Percentiles rank a stretch among this genome's conserved stretches.
Evolutionary conservation across 345 rosid genomes (phyloP).

Genomic region (Anastatica hierochuntica): DNA sequence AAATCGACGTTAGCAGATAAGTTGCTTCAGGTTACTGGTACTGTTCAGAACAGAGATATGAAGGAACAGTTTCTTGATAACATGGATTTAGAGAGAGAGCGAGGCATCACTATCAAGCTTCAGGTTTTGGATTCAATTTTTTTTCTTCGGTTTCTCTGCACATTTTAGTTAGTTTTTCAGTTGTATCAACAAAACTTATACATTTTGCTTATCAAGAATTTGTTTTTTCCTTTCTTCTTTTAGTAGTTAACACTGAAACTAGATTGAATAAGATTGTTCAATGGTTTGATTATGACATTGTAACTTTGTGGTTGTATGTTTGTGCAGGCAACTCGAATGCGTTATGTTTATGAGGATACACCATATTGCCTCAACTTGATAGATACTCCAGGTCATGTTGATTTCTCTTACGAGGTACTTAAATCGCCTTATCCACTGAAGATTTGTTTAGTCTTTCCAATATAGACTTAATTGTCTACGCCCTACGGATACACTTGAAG

Average conservation of each 20-base stretch:
- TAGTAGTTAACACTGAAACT: not conserved
- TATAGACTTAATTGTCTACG: not conserved
- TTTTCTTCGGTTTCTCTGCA: not conserved
- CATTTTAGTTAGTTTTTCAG: not conserved
- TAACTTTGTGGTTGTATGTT: not conserved
- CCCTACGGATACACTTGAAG: no score
- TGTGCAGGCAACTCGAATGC: slow-evolving; percentile 94
- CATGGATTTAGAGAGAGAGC: slow-evolving; percentile 97
- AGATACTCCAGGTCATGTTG: slow-evolving; percentile 98
- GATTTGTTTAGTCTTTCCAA: not conserved
- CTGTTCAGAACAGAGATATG: slow-evolving; percentile 90
- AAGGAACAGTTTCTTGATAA: slow-evolving; percentile 96
- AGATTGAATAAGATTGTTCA: not conserved
- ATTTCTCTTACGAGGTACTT: slow-evolving; percentile 91
- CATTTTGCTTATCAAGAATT: no score
- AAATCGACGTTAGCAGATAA: slow-evolving; percentile 95
- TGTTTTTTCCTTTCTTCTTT: no score
- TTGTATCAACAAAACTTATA: not conserved
- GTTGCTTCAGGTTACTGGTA: slow-evolving; percentile 87
- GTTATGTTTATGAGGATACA: slow-evolving; percentile 48
- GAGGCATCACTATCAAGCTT: slow-evolving; percentile 95
- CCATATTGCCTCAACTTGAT: slow-evolving; percentile 84
- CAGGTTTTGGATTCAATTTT: slow-evolving; percentile 44
- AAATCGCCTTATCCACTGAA: not conserved
- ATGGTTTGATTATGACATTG: not conserved